These are phyloP conservation scores for Dentipellis sp. DNA, from an alignment of 768 basidiomycete species.

Conservation along the genomic window DNA sequence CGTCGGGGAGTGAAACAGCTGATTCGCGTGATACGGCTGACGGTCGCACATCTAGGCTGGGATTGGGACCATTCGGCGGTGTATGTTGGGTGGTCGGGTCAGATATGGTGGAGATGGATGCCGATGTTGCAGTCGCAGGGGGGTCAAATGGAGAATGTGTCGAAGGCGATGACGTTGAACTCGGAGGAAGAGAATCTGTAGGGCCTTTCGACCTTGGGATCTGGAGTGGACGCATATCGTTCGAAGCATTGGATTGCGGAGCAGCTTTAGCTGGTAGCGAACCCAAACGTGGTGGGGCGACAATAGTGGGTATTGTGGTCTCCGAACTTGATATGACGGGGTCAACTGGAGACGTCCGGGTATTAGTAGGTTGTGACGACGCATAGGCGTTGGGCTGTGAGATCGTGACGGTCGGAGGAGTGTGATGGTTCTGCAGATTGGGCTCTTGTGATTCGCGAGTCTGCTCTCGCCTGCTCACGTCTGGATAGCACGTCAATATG, in stretches of 20 bases:
- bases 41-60: constrained; percentile 9
- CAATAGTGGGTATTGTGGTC: not conserved
- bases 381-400: not conserved
- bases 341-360: no score
- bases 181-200: not conserved
- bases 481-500: no score
- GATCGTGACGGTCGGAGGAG: not conserved
- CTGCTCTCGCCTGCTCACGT: no score
- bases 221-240: not conserved
- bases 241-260: not conserved
- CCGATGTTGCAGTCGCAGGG: not conserved
- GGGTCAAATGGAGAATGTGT: not conserved
- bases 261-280: not conserved
- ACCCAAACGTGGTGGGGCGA: not conserved
- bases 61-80: not conserved
- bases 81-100: no score
- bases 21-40: constrained; percentile 51
- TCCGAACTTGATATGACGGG: no score
- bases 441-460: no score
- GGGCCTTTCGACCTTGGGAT: not conserved
- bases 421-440: no score
- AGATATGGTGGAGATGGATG: not conserved
- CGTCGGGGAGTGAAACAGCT: constrained; percentile 63
- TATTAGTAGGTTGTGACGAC: no score
- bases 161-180: not conserved